Conservation (phyloP, 2,329 filamentous ascomycete species). For the Sarocladium brachiariae region DNA sequence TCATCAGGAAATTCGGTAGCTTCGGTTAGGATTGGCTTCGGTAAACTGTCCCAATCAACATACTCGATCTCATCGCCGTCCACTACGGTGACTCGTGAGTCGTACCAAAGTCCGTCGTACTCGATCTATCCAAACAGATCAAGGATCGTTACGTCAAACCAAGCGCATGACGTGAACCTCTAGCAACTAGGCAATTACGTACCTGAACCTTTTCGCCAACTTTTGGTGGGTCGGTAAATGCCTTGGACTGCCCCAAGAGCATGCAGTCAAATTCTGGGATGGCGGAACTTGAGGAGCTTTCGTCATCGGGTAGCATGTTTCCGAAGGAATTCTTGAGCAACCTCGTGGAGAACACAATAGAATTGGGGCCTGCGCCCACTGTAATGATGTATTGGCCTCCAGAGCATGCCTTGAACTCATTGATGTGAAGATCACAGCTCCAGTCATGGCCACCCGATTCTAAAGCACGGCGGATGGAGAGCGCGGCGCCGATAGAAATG, state of each 20-base stretch:
- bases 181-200: not conserved
- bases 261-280: constrained; percentile 10
- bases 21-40: not conserved
- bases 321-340: constrained; percentile 10
- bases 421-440: constrained; percentile 11
- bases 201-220: constrained; percentile 11
- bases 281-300: constrained; percentile 7
- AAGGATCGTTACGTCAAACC: constrained; percentile 4
- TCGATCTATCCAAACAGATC: constrained; percentile 9
- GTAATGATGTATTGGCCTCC: constrained; percentile 11
- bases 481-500: constrained; percentile 10
- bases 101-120: constrained; percentile 11
- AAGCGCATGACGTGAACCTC: not conserved
- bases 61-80: constrained; percentile 13
- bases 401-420: constrained; percentile 12
- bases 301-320: constrained; percentile 10
- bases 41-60: constrained; percentile 11
- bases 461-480: constrained; percentile 9
- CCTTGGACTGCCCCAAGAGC: constrained; percentile 10
- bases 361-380: constrained; percentile 9
- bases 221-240: constrained; percentile 8
- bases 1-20: constrained; percentile 4
- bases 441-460: constrained; percentile 11
- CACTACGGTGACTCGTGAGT: constrained; percentile 12
- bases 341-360: constrained; percentile 10